Evolutionary conservation across 345 rosid genomes (phyloP).

Genomic region (thale cress (Arabidopsis thaliana)): DNA sequence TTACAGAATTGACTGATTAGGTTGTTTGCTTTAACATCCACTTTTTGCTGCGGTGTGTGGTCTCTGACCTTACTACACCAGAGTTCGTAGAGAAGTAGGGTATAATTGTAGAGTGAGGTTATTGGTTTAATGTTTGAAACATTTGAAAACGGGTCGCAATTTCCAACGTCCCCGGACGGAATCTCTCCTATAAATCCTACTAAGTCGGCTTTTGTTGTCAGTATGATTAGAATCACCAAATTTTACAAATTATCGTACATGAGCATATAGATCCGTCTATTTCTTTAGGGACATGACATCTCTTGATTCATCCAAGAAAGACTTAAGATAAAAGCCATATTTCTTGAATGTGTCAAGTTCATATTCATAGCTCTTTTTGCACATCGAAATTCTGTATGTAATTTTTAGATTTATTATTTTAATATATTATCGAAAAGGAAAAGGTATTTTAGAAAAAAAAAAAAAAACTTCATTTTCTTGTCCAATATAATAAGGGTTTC

Average conservation of each 20-base stretch:
- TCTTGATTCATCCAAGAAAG: no score
- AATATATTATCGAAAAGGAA: no score
- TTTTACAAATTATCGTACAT: neutral
- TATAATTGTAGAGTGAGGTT: slow-evolving; percentile 4
- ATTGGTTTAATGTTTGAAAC: neutral
- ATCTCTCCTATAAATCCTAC: neutral
- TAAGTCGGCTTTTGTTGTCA: neutral
- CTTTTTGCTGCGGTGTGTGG: neutral
- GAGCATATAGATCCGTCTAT: no score
- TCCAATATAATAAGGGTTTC: no score
- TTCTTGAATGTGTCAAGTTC: no score
- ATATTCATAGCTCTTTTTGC: no score
- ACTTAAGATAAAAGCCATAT: no score
- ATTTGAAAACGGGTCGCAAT: neutral
- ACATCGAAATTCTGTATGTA: no score
- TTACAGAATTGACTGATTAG: slow-evolving; percentile 3
- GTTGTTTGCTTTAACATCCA: neutral
- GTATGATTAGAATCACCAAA: neutral
- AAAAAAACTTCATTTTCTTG: no score
- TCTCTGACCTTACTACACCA: slow-evolving; percentile 2
- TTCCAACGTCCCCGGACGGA: neutral
- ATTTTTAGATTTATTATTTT: no score
- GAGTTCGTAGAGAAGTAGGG: slow-evolving; percentile 6
- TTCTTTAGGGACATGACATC: no score
- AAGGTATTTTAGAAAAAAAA: no score